These are phyloP conservation scores for Thalia dealbata DNA, from an alignment of 176 grass and related monocot genomes.

Conservation along the genomic window DNA sequence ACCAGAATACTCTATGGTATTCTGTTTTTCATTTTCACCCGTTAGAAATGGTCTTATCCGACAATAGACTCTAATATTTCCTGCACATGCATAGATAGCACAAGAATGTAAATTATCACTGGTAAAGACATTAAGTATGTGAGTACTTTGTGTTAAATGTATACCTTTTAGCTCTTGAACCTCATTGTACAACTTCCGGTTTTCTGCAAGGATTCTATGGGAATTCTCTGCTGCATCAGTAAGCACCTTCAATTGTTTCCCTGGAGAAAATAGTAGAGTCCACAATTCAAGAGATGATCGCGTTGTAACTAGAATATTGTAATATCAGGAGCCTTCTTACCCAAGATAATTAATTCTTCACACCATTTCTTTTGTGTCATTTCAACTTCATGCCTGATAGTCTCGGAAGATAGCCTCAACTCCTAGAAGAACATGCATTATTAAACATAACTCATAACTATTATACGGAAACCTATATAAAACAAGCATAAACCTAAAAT, in stretches of 20 bases:
- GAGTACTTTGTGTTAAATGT: background rate
- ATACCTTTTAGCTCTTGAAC: constrained; percentile 11
- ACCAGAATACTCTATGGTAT: background rate
- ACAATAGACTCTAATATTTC: constrained; percentile 10
- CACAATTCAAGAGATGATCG: background rate
- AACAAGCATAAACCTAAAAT: constrained; percentile 15
- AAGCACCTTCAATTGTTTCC: background rate
- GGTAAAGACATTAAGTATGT: background rate
- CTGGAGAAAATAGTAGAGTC: background rate
- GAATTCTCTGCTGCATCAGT: constrained; percentile 6
- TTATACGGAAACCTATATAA: background rate
- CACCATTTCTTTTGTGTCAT: constrained; percentile 46
- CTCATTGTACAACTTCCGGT: constrained; percentile 9
- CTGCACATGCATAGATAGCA: background rate
- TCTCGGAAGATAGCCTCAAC: constrained; percentile 59
- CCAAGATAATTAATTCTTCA: constrained; percentile 44
- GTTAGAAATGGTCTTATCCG: constrained; percentile 6
- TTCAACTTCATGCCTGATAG: constrained; percentile 52
- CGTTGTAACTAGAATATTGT: background rate
- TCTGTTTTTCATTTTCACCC: background rate
- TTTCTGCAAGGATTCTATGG: constrained; percentile 12
- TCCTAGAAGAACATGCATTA: constrained; percentile 38
- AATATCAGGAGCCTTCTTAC: constrained; percentile 9
- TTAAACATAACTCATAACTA: background rate
- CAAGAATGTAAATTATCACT: background rate